phyloP scores from a whole-genome alignment of 2,329 filamentous ascomycete species.

The Stagonosporopsis chrysanthemi region DNA sequence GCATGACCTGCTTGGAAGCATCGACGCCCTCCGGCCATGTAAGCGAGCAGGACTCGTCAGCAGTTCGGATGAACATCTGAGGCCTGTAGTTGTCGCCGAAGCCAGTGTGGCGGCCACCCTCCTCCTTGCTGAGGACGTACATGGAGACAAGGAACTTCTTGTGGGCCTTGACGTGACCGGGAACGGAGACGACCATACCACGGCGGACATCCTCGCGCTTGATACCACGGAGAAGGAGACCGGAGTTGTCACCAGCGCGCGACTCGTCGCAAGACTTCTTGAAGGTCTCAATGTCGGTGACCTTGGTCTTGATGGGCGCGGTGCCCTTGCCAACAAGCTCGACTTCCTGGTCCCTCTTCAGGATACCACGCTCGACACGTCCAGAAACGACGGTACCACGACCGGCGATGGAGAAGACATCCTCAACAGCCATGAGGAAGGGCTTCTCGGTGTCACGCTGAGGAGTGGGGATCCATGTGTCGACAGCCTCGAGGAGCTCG shows the following conservation, averaged over 20 bases:
- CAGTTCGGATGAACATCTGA: conserved; percentile 94
- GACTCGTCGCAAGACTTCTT: conserved; percentile 99
- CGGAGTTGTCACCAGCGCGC: conserved; percentile 96
- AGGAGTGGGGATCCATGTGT: conserved; percentile 95
- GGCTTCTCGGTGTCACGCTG: conserved; percentile 95
- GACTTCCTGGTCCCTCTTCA: conserved; percentile 94
- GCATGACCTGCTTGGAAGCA: conserved; percentile 88
- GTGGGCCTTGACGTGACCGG: conserved; percentile 84
- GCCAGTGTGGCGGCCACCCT: conserved; percentile 95
- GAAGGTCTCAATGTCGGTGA: conserved; percentile 99
- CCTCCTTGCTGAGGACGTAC: conserved; percentile 97
- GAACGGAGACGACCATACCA: conserved; percentile 91
- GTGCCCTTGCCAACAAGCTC: conserved; percentile 90
- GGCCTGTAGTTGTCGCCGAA: conserved; percentile 97
- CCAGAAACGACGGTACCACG: conserved; percentile 97
- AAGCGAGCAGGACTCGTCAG: conserved; percentile 77
- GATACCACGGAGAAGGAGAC: conserved; percentile 92
- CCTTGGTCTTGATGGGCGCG: conserved; percentile 93
- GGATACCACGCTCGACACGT: conserved; percentile 91
- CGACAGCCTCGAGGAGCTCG: conserved; percentile 87
- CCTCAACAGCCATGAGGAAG: conserved; percentile 97
- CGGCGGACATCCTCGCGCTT: conserved; percentile 93
- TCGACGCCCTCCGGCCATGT: conserved; percentile 85
- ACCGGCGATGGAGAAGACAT: conserved; percentile 67
- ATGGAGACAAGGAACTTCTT: conserved; percentile 93